These are phyloP conservation scores for Sphagnum fallax DNA, from an alignment of 228 moss, liverwort and hornwort species.

Conservation along the genomic window DNA sequence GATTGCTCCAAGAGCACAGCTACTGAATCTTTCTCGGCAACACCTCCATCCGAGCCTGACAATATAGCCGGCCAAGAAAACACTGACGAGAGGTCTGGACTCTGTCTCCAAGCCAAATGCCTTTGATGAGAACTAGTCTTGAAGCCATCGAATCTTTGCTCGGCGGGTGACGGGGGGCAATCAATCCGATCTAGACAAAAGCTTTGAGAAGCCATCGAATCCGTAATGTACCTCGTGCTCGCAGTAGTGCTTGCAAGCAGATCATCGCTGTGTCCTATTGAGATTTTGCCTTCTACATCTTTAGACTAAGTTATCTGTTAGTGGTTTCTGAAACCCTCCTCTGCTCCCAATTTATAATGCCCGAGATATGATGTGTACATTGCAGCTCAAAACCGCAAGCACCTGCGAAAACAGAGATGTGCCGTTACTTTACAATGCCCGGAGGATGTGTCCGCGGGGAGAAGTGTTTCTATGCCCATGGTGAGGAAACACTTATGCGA, in stretches of 20 bases:
- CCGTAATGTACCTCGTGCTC: not conserved
- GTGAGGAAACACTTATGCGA: conserved; percentile 37
- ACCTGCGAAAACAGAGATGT: conserved; percentile 56
- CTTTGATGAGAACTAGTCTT: no score
- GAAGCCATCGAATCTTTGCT: no score
- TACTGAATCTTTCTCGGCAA: not conserved
- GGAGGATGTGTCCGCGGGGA: conserved; percentile 96
- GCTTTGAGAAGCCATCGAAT: not conserved
- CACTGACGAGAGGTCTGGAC: conserved; percentile 8
- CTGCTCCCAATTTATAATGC: no score
- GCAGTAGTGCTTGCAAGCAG: not conserved
- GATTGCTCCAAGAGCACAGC: not conserved
- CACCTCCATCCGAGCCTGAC: conserved; percentile 2
- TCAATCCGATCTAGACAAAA: no score
- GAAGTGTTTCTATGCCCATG: conserved; percentile 84
- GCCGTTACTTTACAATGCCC: conserved; percentile 89
- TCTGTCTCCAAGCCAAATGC: not conserved
- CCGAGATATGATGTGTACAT: not conserved
- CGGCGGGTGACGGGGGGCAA: no score
- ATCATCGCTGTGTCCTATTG: not conserved
- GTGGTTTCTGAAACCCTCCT: not conserved
- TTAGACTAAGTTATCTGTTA: not conserved
- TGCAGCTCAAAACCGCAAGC: conserved; percentile 13
- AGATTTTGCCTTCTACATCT: not conserved
- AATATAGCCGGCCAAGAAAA: not conserved